Conservation (phyloP, 2,329 filamentous ascomycete species). For the Fusarium albosuccineum region DNA sequence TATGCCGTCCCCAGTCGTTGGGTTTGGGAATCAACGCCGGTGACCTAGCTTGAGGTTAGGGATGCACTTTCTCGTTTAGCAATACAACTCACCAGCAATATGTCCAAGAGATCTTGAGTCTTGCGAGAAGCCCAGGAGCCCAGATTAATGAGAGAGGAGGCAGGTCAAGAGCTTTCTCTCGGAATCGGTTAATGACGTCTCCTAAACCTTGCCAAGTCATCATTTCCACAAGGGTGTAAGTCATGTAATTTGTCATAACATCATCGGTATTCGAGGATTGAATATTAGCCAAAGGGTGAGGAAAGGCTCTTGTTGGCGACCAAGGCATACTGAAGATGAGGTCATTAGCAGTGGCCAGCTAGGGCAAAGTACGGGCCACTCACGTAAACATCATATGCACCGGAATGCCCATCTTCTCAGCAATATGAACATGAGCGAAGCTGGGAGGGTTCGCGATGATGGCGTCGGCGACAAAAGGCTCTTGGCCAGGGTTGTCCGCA, state of each 20-base stretch:
- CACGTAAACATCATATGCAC: constrained; percentile 92
- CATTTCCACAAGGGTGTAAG: constrained; percentile 88
- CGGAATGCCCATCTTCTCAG: constrained; percentile 80
- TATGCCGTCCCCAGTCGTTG: constrained; percentile 78
- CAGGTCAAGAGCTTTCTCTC: constrained; percentile 79
- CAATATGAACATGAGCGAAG: constrained; percentile 81
- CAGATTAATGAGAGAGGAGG: constrained; percentile 84
- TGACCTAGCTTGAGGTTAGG: constrained; percentile 59
- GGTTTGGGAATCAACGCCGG: constrained; percentile 84
- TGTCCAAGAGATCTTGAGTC: constrained; percentile 84
- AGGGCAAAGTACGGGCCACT: constrained; percentile 49
- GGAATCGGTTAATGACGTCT: constrained; percentile 90
- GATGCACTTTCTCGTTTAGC: too few relatives aligned
- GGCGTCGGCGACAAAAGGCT: constrained; percentile 85
- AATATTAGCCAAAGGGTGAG: constrained; percentile 88
- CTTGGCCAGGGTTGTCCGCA: constrained; percentile 57
- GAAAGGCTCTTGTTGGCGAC: constrained; percentile 87
- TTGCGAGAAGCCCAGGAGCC: constrained; percentile 83
- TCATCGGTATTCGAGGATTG: constrained; percentile 80
- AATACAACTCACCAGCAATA: constrained; percentile 78
- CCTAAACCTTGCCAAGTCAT: constrained; percentile 94
- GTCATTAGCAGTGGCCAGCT: constrained; percentile 55
- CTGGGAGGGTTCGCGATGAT: constrained; percentile 85
- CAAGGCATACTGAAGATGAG: constrained; percentile 81
- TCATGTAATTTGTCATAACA: constrained; percentile 84